Conservation (phyloP, 345 rosid genomes). For the Noccaea caerulescens region DNA sequence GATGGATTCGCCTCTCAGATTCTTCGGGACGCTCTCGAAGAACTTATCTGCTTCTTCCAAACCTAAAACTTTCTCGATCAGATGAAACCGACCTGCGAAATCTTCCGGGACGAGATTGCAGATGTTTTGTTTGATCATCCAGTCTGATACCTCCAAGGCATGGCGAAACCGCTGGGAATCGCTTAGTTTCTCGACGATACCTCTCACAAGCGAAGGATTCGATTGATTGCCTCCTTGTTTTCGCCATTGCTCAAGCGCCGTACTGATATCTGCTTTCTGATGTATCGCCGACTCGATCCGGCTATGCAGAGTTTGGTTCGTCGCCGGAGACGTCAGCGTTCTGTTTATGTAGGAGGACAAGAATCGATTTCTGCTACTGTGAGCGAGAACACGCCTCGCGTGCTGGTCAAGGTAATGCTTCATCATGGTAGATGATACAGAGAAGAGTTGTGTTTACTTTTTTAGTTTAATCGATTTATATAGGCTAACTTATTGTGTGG, state of each 20-base stretch:
- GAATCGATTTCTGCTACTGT: neutral
- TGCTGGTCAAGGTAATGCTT: neutral
- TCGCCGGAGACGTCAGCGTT: neutral
- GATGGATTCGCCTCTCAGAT: neutral
- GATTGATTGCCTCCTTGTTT: constrained; percentile 3
- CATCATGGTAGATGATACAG: neutral
- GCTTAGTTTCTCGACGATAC: neutral
- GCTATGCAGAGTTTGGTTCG: neutral
- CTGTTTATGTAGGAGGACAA: neutral
- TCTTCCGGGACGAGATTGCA: neutral
- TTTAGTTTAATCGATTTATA: too few relatives aligned
- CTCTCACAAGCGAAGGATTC: neutral
- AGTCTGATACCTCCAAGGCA: constrained; percentile 4
- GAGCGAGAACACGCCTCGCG: neutral
- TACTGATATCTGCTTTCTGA: neutral
- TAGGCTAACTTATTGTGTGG: too few relatives aligned
- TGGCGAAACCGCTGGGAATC: neutral
- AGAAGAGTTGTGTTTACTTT: too few relatives aligned
- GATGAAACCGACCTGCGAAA: neutral
- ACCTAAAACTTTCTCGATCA: neutral
- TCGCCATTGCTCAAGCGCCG: constrained; percentile 25
- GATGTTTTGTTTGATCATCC: neutral
- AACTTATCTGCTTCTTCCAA: constrained; percentile 14
- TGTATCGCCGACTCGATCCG: neutral
- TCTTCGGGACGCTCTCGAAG: constrained; percentile 1